These are phyloP conservation scores for Fusarium phyllophilum DNA, from an alignment of 2,329 filamentous ascomycete species.

Conservation along the genomic window DNA sequence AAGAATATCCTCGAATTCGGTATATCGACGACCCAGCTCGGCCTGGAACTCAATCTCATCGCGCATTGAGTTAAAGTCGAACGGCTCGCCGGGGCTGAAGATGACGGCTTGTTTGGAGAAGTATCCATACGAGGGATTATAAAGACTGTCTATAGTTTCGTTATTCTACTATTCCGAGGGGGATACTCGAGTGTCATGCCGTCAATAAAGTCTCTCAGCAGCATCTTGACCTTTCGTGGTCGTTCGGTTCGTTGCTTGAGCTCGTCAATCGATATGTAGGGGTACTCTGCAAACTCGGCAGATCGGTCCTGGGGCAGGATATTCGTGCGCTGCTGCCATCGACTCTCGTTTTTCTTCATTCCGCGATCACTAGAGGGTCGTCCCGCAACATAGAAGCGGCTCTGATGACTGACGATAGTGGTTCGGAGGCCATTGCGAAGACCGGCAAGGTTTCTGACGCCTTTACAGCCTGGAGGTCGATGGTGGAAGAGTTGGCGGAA, in stretches of 20 bases:
- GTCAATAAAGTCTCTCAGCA: slow-evolving; percentile 97
- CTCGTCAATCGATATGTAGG: slow-evolving; percentile 84
- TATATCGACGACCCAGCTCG: slow-evolving; percentile 81
- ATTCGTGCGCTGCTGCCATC: slow-evolving; percentile 87
- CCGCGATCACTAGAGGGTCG: slow-evolving; percentile 51
- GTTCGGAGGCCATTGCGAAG: slow-evolving; percentile 39
- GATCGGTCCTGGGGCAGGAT: slow-evolving; percentile 79
- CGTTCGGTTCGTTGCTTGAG: slow-evolving; percentile 78
- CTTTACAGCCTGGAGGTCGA: slow-evolving; percentile 50
- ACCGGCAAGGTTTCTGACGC: slow-evolving; percentile 38
- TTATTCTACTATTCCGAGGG: slow-evolving; percentile 35
- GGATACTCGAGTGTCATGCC: slow-evolving; percentile 60
- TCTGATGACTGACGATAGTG: slow-evolving; percentile 30
- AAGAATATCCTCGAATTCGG: slow-evolving; percentile 87
- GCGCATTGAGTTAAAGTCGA: slow-evolving; percentile 82
- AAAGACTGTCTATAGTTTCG: slow-evolving; percentile 77
- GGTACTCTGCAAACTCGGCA: slow-evolving; percentile 83
- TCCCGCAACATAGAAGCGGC: slow-evolving; percentile 44
- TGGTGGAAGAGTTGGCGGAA: slow-evolving; percentile 88
- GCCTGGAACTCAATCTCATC: slow-evolving; percentile 89
- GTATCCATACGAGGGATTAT: slow-evolving; percentile 95
- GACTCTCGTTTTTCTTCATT: slow-evolving; percentile 67
- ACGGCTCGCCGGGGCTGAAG: slow-evolving; percentile 91
- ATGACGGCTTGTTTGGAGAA: slow-evolving; percentile 97
- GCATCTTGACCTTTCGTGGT: slow-evolving; percentile 92